Conservation (phyloP, 441 rosid species). For the Pelargonium australe region DNA sequence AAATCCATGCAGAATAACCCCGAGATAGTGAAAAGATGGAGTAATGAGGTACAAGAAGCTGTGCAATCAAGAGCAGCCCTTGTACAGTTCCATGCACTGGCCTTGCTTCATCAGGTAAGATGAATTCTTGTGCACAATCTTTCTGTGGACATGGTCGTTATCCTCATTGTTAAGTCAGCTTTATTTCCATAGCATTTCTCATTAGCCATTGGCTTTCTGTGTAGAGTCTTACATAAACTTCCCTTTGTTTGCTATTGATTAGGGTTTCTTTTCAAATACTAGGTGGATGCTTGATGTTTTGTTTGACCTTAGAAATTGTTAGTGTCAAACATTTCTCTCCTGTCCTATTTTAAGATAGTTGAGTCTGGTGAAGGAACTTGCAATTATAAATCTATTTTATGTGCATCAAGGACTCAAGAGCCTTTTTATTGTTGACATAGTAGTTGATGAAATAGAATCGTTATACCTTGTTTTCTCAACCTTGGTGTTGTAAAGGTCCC, state of each 20-base stretch:
- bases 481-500: no score
- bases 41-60: conserved; percentile 98
- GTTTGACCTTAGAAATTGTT: background rate
- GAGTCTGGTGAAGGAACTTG: background rate
- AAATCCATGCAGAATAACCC: conserved; percentile 67
- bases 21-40: conserved; percentile 97
- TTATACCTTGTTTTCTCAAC: no score
- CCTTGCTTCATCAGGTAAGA: conserved; percentile 80
- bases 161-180: background rate
- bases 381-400: background rate
- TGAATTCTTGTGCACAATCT: conserved; percentile 8
- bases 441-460: no score
- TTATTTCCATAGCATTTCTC: background rate
- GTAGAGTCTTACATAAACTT: background rate
- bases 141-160: background rate
- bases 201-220: background rate
- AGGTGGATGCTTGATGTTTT: background rate
- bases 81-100: conserved; percentile 97
- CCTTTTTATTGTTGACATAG: background rate
- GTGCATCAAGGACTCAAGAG: background rate
- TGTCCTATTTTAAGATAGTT: background rate
- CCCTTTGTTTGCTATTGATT: background rate
- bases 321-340: background rate
- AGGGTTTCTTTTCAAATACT: background rate
- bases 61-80: conserved; percentile 94